Conservation (phyloP, 192 early-diverging fungal species). For the Coemansia sp. region DNA sequence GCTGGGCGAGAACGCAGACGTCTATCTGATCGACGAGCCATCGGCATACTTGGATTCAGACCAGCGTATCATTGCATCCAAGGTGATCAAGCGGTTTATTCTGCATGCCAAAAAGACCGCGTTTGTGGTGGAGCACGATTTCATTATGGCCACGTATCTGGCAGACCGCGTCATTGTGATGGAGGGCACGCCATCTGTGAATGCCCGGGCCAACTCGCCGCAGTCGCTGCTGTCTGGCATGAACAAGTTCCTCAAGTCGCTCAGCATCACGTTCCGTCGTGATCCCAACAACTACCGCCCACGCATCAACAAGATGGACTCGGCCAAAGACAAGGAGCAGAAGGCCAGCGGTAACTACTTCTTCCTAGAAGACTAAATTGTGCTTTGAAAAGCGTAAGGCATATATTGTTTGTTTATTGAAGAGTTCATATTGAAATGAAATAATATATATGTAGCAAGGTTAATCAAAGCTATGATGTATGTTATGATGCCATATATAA, state of each 20-base stretch:
- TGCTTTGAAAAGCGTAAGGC: too few relatives aligned
- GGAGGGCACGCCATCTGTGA: slow-evolving; percentile 83
- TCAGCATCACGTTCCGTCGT: slow-evolving; percentile 96
- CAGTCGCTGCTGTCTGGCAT: slow-evolving; percentile 90
- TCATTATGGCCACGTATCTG: slow-evolving; percentile 98
- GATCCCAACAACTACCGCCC: slow-evolving; percentile 97
- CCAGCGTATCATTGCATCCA: slow-evolving; percentile 97
- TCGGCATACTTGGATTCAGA: slow-evolving; percentile 98
- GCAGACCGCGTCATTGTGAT: slow-evolving; percentile 96
- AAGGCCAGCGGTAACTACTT: slow-evolving; percentile 71
- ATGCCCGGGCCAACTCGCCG: slow-evolving; percentile 79
- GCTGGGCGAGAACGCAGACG: slow-evolving; percentile 88
- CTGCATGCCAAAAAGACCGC: slow-evolving; percentile 95
- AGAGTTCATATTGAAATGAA: too few relatives aligned
- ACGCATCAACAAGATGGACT: slow-evolving; percentile 95
- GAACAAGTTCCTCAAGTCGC: slow-evolving; percentile 91
- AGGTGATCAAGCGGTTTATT: slow-evolving; percentile 98
- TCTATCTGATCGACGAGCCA: slow-evolving; percentile 97
- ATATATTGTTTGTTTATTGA: too few relatives aligned
- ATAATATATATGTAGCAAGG: too few relatives aligned
- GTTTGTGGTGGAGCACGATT: slow-evolving; percentile 98
- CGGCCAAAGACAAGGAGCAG: slow-evolving; percentile 94
- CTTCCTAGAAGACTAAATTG: slow-evolving; percentile 63
- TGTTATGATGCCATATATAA: too few relatives aligned
- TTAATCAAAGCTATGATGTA: too few relatives aligned